Evolutionary conservation across 176 grass and related monocot genomes (phyloP), one percentile per base, ranked within the genome.

Genomic region (Ananas comosus): DNA sequence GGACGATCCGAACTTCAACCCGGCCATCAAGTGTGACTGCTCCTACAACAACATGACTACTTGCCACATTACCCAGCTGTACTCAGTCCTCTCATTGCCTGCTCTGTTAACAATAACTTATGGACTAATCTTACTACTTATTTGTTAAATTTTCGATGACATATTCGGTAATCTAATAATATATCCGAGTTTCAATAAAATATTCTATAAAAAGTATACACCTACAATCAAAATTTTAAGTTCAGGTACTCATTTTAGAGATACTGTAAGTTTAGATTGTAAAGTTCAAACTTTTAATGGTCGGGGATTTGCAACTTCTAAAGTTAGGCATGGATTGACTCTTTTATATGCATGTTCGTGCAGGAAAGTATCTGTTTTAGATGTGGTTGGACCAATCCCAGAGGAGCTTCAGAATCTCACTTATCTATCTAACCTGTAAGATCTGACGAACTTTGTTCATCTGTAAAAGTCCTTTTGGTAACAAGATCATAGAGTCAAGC

Each of bases 1-100:
- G 2, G 0, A 12, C 4, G 11, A 75, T 52, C 0, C 0, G 0
- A 16, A 3, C 57, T 81, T 83, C 70, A 91, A 89, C 12, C 81
- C 79, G 2, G 88, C 8, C 73, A 85, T 96, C 81, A 87, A 82
- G 67, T 96, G 92, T 73, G 51, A 27, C 2, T 96, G 92, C 88
- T 25, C 67, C 14, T 51, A 2, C 72, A 67, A 81, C 65, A 81
- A 83, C 79, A 48, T 0, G 48, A 80, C 75, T 50, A 74, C 85
- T 48, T 96, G 92, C 83, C 92, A 87, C 76, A 73, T 96, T 77
- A 80, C 84, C 24, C 67, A 48, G 48, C 42, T 96, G 92, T 91
- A 86, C 71, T 82, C 9, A 0, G 21, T 0, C 19, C 54, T 59
- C 17, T 3, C 27, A 53, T 12, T 28, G 1, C 23, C 4, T 42